A percentile compares a stretch with the other conserved stretches of the same genome.
Conservation (phyloP, 179 eudicot species). For the Silene noctiflora region DNA sequence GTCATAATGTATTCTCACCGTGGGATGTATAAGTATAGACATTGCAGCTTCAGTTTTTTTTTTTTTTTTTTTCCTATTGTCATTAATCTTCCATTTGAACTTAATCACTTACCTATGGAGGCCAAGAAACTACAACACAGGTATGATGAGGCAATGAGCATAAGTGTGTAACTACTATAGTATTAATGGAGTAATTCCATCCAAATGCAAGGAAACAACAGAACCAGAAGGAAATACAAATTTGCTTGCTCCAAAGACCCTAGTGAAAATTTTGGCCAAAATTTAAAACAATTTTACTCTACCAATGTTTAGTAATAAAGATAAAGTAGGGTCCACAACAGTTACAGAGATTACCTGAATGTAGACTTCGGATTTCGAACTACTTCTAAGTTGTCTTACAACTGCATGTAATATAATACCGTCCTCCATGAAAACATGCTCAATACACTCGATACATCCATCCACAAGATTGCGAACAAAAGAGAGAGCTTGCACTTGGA, state of each 20-base stretch:
- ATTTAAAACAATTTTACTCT: background rate
- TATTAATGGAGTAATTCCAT: background rate
- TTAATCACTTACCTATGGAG: no score
- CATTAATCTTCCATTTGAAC: no score
- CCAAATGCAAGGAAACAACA: background rate
- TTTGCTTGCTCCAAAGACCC: slow-evolving; percentile 1
- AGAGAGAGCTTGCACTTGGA: slow-evolving; percentile 91
- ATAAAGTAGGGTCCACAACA: background rate
- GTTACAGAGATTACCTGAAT: slow-evolving; percentile 60
- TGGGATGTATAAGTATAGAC: background rate
- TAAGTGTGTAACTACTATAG: background rate
- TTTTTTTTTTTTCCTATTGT: no score
- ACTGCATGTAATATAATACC: slow-evolving; percentile 59
- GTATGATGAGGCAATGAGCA: background rate
- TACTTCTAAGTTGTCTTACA: slow-evolving; percentile 56
- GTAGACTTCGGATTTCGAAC: slow-evolving; percentile 59
- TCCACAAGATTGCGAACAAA: slow-evolving; percentile 78
- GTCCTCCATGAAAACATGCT: slow-evolving; percentile 61
- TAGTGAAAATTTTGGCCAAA: background rate
- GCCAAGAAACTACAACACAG: background rate
- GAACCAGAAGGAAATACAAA: background rate
- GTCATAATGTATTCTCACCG: no score
- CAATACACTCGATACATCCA: slow-evolving; percentile 61
- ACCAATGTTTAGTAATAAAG: background rate
- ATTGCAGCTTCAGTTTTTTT: no score